Percentiles rank a stretch among this genome's conserved stretches.
Evolutionary conservation across 495 filamentous ascomycete genomes (phyloP).

Genomic region (Hamigera avellanea): DNA sequence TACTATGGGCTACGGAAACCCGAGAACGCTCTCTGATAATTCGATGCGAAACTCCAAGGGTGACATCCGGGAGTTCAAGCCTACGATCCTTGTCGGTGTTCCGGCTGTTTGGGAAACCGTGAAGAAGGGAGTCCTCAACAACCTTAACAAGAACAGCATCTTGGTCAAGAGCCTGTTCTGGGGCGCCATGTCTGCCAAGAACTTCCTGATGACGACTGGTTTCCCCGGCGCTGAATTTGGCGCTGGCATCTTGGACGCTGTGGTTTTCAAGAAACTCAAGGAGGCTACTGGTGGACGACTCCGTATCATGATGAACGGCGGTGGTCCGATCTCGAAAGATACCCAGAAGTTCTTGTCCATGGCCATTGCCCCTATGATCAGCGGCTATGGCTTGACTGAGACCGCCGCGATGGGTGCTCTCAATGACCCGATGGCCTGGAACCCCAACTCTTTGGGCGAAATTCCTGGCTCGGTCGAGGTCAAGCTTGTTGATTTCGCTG

Average conservation of each 20-base stretch:
- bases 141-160: constrained; percentile 64
- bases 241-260: constrained; percentile 50
- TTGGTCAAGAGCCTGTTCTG: constrained; percentile 82
- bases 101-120: constrained; percentile 96
- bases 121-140: constrained; percentile 90
- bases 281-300: constrained; percentile 78
- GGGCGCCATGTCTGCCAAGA: constrained; percentile 77
- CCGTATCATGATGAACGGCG: constrained; percentile 75
- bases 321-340: constrained; percentile 76
- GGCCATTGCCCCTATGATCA: constrained; percentile 80
- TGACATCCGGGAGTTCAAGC: constrained; percentile 89
- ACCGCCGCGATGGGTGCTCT: constrained; percentile 89
- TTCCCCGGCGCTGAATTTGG: constrained; percentile 61
- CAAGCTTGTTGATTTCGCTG: constrained; percentile 91
- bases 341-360: constrained; percentile 82
- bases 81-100: constrained; percentile 86
- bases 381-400: constrained; percentile 94
- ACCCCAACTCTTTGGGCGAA: constrained; percentile 66
- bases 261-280: constrained; percentile 87
- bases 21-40: constrained; percentile 79
- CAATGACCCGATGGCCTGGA: constrained; percentile 86
- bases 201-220: constrained; percentile 60
- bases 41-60: constrained; percentile 91
- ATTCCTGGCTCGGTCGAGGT: constrained; percentile 74
- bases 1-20: constrained; percentile 95